Evolutionary conservation across 2,329 filamentous ascomycete genomes (phyloP), one percentile per base, ranked within the genome.

Genomic region (Fusarium sp.): DNA sequence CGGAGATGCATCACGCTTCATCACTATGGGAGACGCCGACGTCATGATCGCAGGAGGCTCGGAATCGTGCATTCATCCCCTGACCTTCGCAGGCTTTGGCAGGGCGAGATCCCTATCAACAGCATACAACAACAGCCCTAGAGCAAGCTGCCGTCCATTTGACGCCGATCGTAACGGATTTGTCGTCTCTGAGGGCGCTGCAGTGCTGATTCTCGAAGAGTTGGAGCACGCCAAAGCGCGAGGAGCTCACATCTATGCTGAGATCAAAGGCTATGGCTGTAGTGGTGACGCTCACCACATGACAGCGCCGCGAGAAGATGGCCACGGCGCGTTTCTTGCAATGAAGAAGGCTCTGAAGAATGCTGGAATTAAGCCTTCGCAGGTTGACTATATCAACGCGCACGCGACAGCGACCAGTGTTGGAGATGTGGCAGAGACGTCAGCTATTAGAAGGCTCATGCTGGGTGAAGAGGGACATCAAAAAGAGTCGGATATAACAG

Each of bases 21-120:
- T 99, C 66, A 88, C 91, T n/a, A 90, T 90, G 76, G 94, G 94
- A 9, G 95, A 98, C 77, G 95, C 95, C 46, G 88, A 97, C 78
- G 91, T 98, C 57, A 98, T 99, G 94, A 82, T 99, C 11, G 94
- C 96, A n/a, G 96, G 96, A 43, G 95, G 95, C 28, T 89, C 95
- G 11, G 96, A 99, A 80, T 94, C 95, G 1, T 99, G 96, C 78
- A 95, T 99, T 58, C 95, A 99, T 77, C 96, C 96, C 12, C 85
- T 99, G 44, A 93, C 95, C 3, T 91, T 98, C 72, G 93, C 94
- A 9, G 96, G 95, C 9, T 99, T 99, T 76, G 91, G 93, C 25
- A 88, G 94, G 66, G 93, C 94, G 2, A 88, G 95, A 62, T 98
- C 94, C 54, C 83, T 99, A 37, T 91, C 93, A 9, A 97, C 93